These are phyloP conservation scores for Sphaerobolus stellatus DNA, from an alignment of 1,284 basidiomycete genomes.

Conservation along the genomic window DNA sequence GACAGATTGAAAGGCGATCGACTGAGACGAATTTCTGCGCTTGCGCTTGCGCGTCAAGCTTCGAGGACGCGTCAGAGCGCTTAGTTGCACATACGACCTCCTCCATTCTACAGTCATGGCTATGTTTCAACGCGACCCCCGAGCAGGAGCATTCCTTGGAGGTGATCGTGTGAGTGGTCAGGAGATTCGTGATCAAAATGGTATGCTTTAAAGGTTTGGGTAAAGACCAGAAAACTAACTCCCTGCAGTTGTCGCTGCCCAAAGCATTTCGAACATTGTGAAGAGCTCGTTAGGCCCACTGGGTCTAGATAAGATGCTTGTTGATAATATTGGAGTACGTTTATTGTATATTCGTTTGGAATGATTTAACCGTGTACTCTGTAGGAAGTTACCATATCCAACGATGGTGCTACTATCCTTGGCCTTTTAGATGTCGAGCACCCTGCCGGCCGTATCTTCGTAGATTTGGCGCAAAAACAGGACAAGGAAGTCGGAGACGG, in stretches of 20 bases:
- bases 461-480: slow-evolving; percentile 98
- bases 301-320: slow-evolving; percentile 96
- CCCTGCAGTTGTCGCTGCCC: slow-evolving; percentile 83
- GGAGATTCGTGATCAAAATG: slow-evolving; percentile 96
- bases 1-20: no score
- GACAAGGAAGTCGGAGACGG: slow-evolving; percentile 99
- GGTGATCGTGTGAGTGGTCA: slow-evolving; percentile 93
- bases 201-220: slow-evolving; percentile 41
- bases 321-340: slow-evolving; percentile 95
- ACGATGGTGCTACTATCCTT: slow-evolving; percentile 98
- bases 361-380: slow-evolving; percentile 11
- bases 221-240: slow-evolving; percentile 6
- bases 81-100: no score
- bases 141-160: slow-evolving; percentile 88
- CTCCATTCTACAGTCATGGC: no score
- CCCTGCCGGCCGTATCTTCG: slow-evolving; percentile 94
- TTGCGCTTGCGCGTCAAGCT: not conserved
- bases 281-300: slow-evolving; percentile 96
- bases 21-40: no score
- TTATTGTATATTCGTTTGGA: not conserved
- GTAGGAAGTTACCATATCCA: slow-evolving; percentile 98
- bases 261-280: slow-evolving; percentile 96
- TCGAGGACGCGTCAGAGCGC: no score
- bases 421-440: slow-evolving; percentile 91
- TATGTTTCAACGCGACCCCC: slow-evolving; percentile 85